These are phyloP conservation scores for Cryptosporidium bovis DNA, from an alignment of 169 alveolate species.

Conservation along the genomic window DNA sequence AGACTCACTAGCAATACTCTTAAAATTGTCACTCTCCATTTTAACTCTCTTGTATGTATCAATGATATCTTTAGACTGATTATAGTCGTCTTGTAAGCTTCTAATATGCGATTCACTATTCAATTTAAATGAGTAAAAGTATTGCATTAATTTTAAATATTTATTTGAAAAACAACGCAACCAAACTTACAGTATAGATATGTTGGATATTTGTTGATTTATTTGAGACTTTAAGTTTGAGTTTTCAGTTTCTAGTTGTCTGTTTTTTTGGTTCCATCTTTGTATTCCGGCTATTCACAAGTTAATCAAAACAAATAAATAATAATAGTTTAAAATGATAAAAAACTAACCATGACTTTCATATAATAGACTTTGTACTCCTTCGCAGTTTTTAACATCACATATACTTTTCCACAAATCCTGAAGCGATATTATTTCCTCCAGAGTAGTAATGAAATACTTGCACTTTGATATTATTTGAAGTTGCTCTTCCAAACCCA, in stretches of 20 bases:
- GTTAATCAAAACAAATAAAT: neutral
- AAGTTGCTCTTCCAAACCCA: constrained; percentile 55
- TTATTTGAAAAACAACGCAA: neutral
- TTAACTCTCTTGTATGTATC: constrained; percentile 24
- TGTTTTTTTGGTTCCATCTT: constrained; percentile 58
- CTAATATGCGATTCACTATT: constrained; percentile 35
- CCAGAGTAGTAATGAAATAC: constrained; percentile 38
- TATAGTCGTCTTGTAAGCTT: constrained; percentile 25
- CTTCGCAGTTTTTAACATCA: constrained; percentile 24
- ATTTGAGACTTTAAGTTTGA: constrained; percentile 41
- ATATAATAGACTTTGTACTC: constrained; percentile 19
- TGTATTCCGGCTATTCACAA: constrained; percentile 48
- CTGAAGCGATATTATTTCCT: constrained; percentile 38
- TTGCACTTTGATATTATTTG: constrained; percentile 55
- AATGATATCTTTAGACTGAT: constrained; percentile 20
- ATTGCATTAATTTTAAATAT: neutral
- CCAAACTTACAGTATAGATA: constrained; percentile 48
- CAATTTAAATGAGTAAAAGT: neutral
- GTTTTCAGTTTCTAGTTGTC: constrained; percentile 48
- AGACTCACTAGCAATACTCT: constrained; percentile 43
- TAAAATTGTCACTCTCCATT: constrained; percentile 42
- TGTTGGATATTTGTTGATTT: constrained; percentile 18
- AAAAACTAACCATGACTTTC: constrained; percentile 53
- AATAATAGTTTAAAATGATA: neutral
- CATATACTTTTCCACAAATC: constrained; percentile 56